A percentile compares a stretch with the other conserved stretches of the same genome.
Evolutionary conservation across 2,329 filamentous ascomycete species (phyloP).

Genomic region (Ophiostoma quercus): DNA sequence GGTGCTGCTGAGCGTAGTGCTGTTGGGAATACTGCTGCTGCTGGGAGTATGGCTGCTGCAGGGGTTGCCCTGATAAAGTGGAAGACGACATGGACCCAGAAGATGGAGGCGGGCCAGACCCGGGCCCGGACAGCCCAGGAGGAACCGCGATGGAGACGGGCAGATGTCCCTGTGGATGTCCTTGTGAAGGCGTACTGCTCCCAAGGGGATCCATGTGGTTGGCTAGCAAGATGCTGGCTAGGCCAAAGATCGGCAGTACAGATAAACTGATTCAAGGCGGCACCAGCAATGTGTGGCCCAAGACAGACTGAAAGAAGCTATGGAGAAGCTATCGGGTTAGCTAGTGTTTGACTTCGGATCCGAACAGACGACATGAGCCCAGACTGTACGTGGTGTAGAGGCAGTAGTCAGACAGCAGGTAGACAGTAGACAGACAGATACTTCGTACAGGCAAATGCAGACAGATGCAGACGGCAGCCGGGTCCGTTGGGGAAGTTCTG

Average conservation of each 20-base stretch:
- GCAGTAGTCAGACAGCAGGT: background rate
- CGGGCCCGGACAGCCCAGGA: slow-evolving; percentile 17
- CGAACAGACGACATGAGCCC: slow-evolving; percentile 17
- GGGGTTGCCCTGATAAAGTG: slow-evolving; percentile 1
- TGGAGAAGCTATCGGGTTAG: slow-evolving; percentile 18
- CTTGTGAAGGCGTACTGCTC: background rate
- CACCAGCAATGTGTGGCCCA: background rate
- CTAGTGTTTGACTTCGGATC: slow-evolving; percentile 20
- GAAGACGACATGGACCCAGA: slow-evolving; percentile 12
- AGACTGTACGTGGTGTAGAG: background rate
- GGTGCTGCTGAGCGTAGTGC: slow-evolving; percentile 11
- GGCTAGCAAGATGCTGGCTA: background rate
- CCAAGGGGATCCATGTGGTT: background rate
- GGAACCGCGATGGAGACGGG: slow-evolving; percentile 28
- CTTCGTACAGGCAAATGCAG: background rate
- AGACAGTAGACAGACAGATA: background rate
- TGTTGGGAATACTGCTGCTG: slow-evolving; percentile 11
- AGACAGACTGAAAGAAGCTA: background rate
- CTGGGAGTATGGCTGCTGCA: slow-evolving; percentile 6
- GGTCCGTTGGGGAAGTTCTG: slow-evolving; percentile 9
- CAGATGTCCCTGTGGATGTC: background rate
- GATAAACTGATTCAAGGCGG: background rate
- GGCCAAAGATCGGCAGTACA: background rate
- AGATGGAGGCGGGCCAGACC: slow-evolving; percentile 12
- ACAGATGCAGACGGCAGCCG: background rate